Percentiles rank a stretch among this genome's conserved stretches.
Conservation (phyloP, 2,329 filamentous ascomycete species). For the Atkinsonella texensis region DNA sequence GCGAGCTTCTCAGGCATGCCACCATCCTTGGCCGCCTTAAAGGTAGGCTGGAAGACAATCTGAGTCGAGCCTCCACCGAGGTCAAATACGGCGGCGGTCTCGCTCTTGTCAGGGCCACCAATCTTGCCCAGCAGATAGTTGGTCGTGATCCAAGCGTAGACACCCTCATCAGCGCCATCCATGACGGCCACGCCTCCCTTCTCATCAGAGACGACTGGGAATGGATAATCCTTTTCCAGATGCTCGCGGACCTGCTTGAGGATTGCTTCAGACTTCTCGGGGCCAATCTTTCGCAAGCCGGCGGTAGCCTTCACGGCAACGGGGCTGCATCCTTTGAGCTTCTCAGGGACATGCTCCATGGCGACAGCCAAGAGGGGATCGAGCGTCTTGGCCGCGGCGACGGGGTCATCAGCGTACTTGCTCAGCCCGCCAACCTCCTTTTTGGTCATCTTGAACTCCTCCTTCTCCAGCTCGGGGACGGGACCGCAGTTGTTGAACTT, state of each 20-base stretch:
- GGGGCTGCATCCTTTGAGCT: slow-evolving; percentile 82
- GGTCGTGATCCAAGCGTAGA: slow-evolving; percentile 98
- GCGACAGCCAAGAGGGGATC: slow-evolving; percentile 82
- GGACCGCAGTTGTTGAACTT: slow-evolving; percentile 97
- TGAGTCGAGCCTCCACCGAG: slow-evolving; percentile 95
- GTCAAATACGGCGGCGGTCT: slow-evolving; percentile 91
- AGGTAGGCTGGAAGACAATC: slow-evolving; percentile 96
- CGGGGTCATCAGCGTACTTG: slow-evolving; percentile 74
- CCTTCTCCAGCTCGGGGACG: slow-evolving; percentile 86
- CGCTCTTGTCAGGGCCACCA: slow-evolving; percentile 76
- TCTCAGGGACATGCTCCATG: slow-evolving; percentile 71
- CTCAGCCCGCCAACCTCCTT: slow-evolving; percentile 77
- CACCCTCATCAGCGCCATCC: slow-evolving; percentile 93
- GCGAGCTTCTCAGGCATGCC: slow-evolving; percentile 78
- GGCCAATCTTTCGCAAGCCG: slow-evolving; percentile 75
- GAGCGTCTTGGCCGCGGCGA: slow-evolving; percentile 79
- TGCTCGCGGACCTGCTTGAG: slow-evolving; percentile 72
- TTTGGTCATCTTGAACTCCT: slow-evolving; percentile 88
- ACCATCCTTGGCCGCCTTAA: slow-evolving; percentile 57
- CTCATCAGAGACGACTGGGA: slow-evolving; percentile 79
- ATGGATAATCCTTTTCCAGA: slow-evolving; percentile 82
- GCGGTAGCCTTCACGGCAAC: slow-evolving; percentile 97
- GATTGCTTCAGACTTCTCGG: slow-evolving; percentile 71
- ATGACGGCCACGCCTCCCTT: slow-evolving; percentile 89
- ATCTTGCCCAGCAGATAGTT: slow-evolving; percentile 99